These are phyloP conservation scores for Pontederia paniculata DNA, from an alignment of 176 grass and related monocot species.

Conservation along the genomic window DNA sequence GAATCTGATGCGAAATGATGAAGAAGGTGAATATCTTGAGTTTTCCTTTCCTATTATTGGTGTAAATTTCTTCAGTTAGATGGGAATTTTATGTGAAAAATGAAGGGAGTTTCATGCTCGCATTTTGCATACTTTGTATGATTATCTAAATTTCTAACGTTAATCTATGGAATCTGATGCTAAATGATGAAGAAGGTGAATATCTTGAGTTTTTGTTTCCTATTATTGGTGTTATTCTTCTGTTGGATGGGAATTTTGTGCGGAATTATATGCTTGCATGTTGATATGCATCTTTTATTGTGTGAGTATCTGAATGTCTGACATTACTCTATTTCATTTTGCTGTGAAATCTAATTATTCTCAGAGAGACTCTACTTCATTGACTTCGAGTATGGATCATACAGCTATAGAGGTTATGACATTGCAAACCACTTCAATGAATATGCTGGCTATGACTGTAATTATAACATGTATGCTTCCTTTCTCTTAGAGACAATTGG, in stretches of 20 bases:
- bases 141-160: too few species aligned
- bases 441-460: conserved; percentile 88
- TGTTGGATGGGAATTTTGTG: too few species aligned
- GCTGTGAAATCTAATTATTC: conserved; percentile 22
- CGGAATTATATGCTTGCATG: too few species aligned
- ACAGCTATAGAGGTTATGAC: conserved; percentile 86
- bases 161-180: conserved; percentile 95
- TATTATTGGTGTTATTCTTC: too few species aligned
- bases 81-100: too few species aligned
- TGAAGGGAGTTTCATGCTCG: too few species aligned
- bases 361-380: conserved; percentile 94
- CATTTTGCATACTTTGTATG: too few species aligned
- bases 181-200: conserved; percentile 85
- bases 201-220: neutral
- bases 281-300: too few species aligned
- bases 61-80: too few species aligned
- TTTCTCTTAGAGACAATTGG: neutral
- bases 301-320: neutral
- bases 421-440: conserved; percentile 99
- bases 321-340: conserved; percentile 7
- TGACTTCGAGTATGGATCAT: conserved; percentile 98
- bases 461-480: conserved; percentile 66
- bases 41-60: neutral
- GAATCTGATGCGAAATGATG: conserved; percentile 92
- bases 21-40: conserved; percentile 43